Evolutionary conservation across 2,329 filamentous ascomycete species (phyloP), one percentile per base, ranked within the genome.

Genomic region (Alternaria viburni): DNA sequence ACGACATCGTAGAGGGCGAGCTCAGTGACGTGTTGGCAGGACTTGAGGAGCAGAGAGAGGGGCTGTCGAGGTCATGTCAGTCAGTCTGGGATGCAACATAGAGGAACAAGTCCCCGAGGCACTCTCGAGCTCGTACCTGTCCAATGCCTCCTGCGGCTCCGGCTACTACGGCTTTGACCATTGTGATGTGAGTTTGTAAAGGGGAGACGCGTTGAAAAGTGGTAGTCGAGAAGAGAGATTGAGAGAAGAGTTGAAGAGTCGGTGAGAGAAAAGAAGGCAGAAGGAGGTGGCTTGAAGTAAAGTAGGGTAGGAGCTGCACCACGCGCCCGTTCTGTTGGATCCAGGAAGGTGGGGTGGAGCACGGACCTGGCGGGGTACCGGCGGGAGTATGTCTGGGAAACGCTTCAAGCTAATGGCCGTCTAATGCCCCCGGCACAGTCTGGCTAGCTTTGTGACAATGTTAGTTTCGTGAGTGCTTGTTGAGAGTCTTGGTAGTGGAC

Each of bases 1-100:
- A 98, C 95, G 72, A 99, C 94, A 97, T 99, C 96, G 87, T 97
- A 99, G 76, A 99, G 92, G 66, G 93, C 87, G 76, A 99, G 92
- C 86, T 98, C 93, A 77, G 95, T 91, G 77, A 99, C 87, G 78
- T 93, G 89, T 70, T 93, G 91, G 79, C 87, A 92, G 72, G 91
- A 89, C 89, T 99, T 99, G 81, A 98, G 88, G 76, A 99, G 91
- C 73, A 99, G 92, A 71, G 96, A 99, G 77, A 99, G 88, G 74
- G 96, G 96, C 94, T 98, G 79, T 52, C 59, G 11, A 25, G 49
- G 19, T 12, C 11, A 36, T 25, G 47, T 77, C 54, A 76, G 71
- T 67, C 54, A 54, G 19, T 30, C 9, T 11, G 4, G n/a, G 28
- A 36, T 54, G 19, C n/a, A 28, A 45, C 17, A 19, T 23, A 19